Percentiles rank a stretch among this genome's conserved stretches.
phyloP scores from a whole-genome alignment of 495 filamentous ascomycete genomes.

The Tuber melanosporum region DNA sequence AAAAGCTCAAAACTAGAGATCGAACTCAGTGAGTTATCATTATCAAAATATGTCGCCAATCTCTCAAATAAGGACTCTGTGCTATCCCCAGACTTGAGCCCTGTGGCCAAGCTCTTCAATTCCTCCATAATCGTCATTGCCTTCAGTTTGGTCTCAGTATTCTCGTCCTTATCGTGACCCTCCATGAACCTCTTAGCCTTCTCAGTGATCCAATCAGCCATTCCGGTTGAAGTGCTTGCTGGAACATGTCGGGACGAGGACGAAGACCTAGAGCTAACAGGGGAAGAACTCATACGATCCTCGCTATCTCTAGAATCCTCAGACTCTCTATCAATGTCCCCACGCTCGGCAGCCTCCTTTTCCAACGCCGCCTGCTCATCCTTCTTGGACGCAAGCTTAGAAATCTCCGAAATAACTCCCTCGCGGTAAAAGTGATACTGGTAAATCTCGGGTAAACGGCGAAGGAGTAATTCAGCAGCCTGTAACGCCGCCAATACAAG shows the following conservation, averaged over 20 bases:
- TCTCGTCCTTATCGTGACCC: slow-evolving; percentile 68
- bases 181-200: slow-evolving; percentile 77
- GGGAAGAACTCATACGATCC: slow-evolving; percentile 60
- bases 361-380: slow-evolving; percentile 41
- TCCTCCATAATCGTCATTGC: slow-evolving; percentile 66
- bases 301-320: slow-evolving; percentile 40
- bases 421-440: slow-evolving; percentile 96
- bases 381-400: slow-evolving; percentile 57
- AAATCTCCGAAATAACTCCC: slow-evolving; percentile 87
- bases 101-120: slow-evolving; percentile 59
- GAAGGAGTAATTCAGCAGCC: slow-evolving; percentile 78
- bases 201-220: slow-evolving; percentile 66
- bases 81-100: slow-evolving; percentile 29
- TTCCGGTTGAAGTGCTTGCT: slow-evolving; percentile 53
- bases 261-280: slow-evolving; percentile 56
- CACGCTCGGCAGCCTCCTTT: slow-evolving; percentile 47
- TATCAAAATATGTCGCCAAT: slow-evolving; percentile 81
- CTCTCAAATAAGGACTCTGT: slow-evolving; percentile 54
- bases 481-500: slow-evolving; percentile 81
- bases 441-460: slow-evolving; percentile 77
- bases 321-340: slow-evolving; percentile 40
- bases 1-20: slow-evolving; percentile 96
- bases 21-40: slow-evolving; percentile 73
- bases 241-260: slow-evolving; percentile 50
- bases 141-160: slow-evolving; percentile 64